phyloP scores from a whole-genome alignment of 768 basidiomycete genomes.

The Suillus decipiens region DNA sequence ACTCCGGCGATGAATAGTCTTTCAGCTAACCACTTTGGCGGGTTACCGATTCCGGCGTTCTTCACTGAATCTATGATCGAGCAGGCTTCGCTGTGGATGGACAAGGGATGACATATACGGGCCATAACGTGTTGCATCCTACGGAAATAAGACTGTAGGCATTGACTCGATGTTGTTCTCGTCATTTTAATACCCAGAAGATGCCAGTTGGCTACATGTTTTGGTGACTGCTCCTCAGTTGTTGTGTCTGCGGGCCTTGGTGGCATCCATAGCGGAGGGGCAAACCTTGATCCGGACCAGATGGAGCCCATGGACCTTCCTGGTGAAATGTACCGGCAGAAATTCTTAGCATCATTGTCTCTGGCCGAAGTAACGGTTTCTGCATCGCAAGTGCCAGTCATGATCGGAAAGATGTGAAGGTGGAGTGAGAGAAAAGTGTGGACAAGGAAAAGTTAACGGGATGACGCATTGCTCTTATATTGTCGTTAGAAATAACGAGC shows the following conservation, averaged over 20 bases:
- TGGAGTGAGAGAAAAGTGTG: not conserved
- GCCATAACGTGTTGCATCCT: constrained; percentile 1
- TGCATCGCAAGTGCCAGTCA: not conserved
- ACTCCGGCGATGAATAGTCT: constrained; percentile 6
- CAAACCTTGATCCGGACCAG: not conserved
- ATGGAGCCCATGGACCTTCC: constrained; percentile 1
- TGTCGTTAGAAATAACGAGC: not conserved
- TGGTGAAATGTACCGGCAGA: constrained; percentile 7
- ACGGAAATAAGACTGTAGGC: constrained; percentile 8
- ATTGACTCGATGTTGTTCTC: not conserved
- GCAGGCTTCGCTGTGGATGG: constrained; percentile 8
- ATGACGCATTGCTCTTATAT: not conserved
- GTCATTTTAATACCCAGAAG: not conserved
- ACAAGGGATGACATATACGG: constrained; percentile 8
- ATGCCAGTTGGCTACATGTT: not conserved
- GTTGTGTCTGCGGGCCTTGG: not conserved
- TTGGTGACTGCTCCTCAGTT: not conserved
- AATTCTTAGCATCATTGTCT: constrained; percentile 2
- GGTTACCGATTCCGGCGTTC: not conserved
- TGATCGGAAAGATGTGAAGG: not conserved
- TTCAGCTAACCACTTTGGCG: not conserved
- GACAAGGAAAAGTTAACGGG: too few relatives aligned
- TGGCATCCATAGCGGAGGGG: not conserved
- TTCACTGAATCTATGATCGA: constrained; percentile 4
- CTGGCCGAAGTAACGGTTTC: not conserved